A percentile compares a stretch with the other conserved stretches of the same genome.
Conservation (phyloP, 2,329 filamentous ascomycete species). For the Fusarium sp. region DNA sequence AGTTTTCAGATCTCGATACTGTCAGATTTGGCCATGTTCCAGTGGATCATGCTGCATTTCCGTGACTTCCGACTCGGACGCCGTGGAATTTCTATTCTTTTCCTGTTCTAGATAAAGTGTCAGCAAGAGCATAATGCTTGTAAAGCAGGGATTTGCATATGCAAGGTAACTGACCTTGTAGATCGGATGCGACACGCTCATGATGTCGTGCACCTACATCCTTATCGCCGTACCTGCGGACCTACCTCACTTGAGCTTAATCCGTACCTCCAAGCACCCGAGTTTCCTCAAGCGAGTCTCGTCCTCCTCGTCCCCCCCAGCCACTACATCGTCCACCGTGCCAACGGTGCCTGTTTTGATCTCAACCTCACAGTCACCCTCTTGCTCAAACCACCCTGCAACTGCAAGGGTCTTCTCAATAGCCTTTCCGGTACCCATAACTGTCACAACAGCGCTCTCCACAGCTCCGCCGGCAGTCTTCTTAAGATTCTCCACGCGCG, state of each 20-base stretch:
- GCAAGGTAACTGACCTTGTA: slow-evolving; percentile 24
- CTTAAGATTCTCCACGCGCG: slow-evolving; percentile 59
- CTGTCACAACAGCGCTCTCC: slow-evolving; percentile 59
- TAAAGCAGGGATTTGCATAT: slow-evolving; percentile 12
- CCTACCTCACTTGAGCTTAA: slow-evolving; percentile 58
- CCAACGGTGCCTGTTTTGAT: slow-evolving; percentile 72
- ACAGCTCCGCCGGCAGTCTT: slow-evolving; percentile 47
- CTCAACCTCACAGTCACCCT: slow-evolving; percentile 68
- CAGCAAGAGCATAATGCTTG: slow-evolving; percentile 18
- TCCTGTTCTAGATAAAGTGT: slow-evolving; percentile 3
- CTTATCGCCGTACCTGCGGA: slow-evolving; percentile 13
- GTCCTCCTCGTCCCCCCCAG: slow-evolving; percentile 53
- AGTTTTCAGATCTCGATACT: slow-evolving; percentile 30
- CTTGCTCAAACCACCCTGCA: slow-evolving; percentile 73
- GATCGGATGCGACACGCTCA: slow-evolving; percentile 8
- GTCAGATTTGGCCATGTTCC: slow-evolving; percentile 18
- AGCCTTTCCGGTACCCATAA: slow-evolving; percentile 75
- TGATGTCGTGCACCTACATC: slow-evolving; percentile 8
- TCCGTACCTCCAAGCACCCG: slow-evolving; percentile 63
- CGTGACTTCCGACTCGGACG: slow-evolving; percentile 36
- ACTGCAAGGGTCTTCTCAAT: slow-evolving; percentile 72
- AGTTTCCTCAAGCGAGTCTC: slow-evolving; percentile 60
- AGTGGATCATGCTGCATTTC: slow-evolving; percentile 19
- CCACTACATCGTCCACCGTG: slow-evolving; percentile 75
- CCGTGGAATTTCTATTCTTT: slow-evolving; percentile 9